Percentiles rank a stretch among this genome's conserved stretches.
phyloP scores from a whole-genome alignment of 1,139 yeast species.

The Geotrichum restrictum region DNA sequence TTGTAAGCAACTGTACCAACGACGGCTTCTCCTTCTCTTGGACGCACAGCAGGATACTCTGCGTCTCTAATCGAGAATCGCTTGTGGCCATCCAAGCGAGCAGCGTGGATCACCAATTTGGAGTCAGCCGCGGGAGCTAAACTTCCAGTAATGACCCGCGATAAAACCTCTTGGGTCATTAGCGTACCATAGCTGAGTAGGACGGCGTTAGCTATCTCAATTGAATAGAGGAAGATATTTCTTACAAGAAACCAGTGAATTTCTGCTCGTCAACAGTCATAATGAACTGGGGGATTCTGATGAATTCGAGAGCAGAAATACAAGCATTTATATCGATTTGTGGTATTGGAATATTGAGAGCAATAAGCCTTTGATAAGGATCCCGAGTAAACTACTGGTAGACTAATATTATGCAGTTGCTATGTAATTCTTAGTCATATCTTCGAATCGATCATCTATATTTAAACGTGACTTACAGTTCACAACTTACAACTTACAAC shows the following conservation, averaged over 20 bases:
- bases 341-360: background rate
- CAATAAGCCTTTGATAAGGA: background rate
- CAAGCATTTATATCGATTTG: no score
- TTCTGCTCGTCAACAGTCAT: slow-evolving; percentile 6
- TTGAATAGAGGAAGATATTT: no score
- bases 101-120: slow-evolving; percentile 27
- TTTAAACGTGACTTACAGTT: no score
- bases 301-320: no score
- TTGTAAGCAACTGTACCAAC: slow-evolving; percentile 33
- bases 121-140: slow-evolving; percentile 21
- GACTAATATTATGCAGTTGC: no score
- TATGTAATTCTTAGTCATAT: no score
- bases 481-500: no score
- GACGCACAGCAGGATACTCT: slow-evolving; percentile 35
- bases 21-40: slow-evolving; percentile 24
- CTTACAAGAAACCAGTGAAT: slow-evolving; percentile 6
- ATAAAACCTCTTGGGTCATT: slow-evolving; percentile 36
- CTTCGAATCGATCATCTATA: no score
- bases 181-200: slow-evolving; percentile 36
- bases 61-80: slow-evolving; percentile 30
- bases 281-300: no score
- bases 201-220: background rate
- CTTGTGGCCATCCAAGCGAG: slow-evolving; percentile 27
- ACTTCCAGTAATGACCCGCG: slow-evolving; percentile 32
- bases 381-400: no score